phyloP scores from a whole-genome alignment of 2,329 filamentous ascomycete species.

The Dactylellina sp. region DNA sequence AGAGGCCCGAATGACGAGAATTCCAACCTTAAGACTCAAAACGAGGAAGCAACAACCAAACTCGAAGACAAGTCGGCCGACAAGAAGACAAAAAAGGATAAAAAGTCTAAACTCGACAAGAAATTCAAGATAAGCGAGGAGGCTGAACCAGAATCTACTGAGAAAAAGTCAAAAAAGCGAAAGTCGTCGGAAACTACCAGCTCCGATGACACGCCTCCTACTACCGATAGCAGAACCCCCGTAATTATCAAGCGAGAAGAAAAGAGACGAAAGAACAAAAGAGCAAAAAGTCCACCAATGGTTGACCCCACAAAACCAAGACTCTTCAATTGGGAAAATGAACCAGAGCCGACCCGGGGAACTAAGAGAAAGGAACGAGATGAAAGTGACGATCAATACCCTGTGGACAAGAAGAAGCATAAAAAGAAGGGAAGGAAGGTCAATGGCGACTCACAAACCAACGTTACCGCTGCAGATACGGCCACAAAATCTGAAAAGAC shows the following conservation, averaged over 20 bases:
- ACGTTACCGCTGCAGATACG: constrained; percentile 1
- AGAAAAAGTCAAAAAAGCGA: constrained; percentile 42
- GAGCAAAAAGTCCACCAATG: constrained; percentile 16
- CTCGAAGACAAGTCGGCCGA: constrained; percentile 13
- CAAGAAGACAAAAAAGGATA: constrained; percentile 2
- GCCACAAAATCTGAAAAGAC: constrained; percentile 1
- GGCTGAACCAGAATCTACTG: constrained; percentile 11
- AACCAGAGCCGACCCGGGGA: constrained; percentile 28
- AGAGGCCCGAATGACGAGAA: background rate
- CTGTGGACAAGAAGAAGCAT: constrained; percentile 23
- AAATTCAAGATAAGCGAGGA: constrained; percentile 19
- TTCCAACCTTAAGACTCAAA: background rate
- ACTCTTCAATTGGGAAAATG: constrained; percentile 48
- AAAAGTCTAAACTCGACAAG: constrained; percentile 8
- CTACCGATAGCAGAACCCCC: background rate
- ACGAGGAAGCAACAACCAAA: background rate
- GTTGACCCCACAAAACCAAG: constrained; percentile 39
- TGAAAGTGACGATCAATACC: constrained; percentile 5
- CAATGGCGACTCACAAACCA: background rate
- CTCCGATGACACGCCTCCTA: background rate
- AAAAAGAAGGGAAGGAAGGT: constrained; percentile 16
- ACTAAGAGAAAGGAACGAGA: constrained; percentile 33
- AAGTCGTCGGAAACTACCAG: constrained; percentile 17
- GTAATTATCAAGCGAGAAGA: constrained; percentile 12
- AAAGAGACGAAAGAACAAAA: constrained; percentile 38